Evolutionary conservation across 345 rosid species (phyloP), one percentile per base, ranked within the genome.

Genomic region (Gossypium turneri): DNA sequence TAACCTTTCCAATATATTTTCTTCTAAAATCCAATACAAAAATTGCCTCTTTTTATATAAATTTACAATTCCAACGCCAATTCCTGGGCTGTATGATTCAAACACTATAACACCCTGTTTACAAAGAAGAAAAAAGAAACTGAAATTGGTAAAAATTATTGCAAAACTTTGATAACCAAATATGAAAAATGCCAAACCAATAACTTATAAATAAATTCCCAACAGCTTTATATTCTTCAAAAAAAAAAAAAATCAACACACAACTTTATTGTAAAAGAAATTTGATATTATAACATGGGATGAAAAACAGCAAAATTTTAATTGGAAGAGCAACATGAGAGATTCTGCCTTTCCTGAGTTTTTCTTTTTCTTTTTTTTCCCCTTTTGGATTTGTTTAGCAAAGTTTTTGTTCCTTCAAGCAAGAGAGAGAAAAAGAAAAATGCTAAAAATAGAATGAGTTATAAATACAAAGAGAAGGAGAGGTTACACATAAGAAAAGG

Each of bases 391-490:
- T 10, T 25, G 73, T 51, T 69, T 69, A 51, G 60, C 45, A 27
- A n/a, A 34, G 70, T 27, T 51, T 73, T 73, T 68, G 57, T 9
- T 73, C 57, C 41, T 73, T 73, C 66, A 48, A 17, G 79, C 1
- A 68, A 47, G 72, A 70, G 41, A 58, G 62, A 58, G 63, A 24
- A 24, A 58, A 34, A 24, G 38, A 58, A 60, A 55, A 25, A 44
- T 72, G 78, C 82, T 71, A 85, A 83, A 81, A 71, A 67, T 83
- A 81, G 80, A 55, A 78, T 61, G 66, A 60, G 77, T 71, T 71
- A 57, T 55, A 53, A 72, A 76, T 51, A 20, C 43, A 58, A 22
- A 24, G 34, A 55, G 67, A 48, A 45, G 72, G 70, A 73, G 79
- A 77, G 80, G 82, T 79, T 76, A 65, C 80, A 34, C 78, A 73